These are phyloP conservation scores for Panellus pusillus DNA, from an alignment of 768 basidiomycete genomes.

Conservation along the genomic window DNA sequence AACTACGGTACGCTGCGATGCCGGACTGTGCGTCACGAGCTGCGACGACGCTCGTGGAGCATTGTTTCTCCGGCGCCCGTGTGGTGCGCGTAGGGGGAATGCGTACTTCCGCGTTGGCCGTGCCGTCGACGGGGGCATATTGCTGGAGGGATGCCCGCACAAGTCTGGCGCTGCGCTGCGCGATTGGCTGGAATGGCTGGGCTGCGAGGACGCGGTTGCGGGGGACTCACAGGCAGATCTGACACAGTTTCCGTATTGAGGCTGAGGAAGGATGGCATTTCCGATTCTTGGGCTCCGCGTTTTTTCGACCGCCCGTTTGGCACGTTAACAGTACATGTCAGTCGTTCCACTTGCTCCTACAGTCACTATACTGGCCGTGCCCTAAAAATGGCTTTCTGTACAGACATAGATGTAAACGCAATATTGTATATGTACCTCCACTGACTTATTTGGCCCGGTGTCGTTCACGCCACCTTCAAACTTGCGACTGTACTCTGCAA, in stretches of 20 bases:
- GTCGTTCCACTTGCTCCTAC: too few species aligned
- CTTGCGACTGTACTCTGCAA: too few species aligned
- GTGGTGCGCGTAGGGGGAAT: slow-evolving; percentile 50
- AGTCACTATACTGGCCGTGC: too few species aligned
- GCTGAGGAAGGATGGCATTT: too few species aligned
- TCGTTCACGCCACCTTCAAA: too few species aligned
- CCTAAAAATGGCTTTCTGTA: too few species aligned
- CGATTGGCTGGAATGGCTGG: slow-evolving; percentile 68
- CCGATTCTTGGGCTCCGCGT: too few species aligned
- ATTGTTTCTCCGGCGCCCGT: slow-evolving; percentile 62
- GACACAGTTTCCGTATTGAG: slow-evolving; percentile 1
- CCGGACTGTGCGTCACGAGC: slow-evolving; percentile 46
- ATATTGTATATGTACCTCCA: too few species aligned
- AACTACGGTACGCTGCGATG: slow-evolving; percentile 56
- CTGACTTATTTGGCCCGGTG: too few species aligned
- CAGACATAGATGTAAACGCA: too few species aligned
- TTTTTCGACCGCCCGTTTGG: too few species aligned
- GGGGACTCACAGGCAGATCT: background rate
- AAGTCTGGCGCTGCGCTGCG: slow-evolving; percentile 41
- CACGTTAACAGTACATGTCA: too few species aligned
- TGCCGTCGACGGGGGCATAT: slow-evolving; percentile 29
- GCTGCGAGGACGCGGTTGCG: slow-evolving; percentile 54
- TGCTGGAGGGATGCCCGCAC: slow-evolving; percentile 49
- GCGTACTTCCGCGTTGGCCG: slow-evolving; percentile 53
- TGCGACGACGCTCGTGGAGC: slow-evolving; percentile 47